Base-by-base conservation (phyloP, 176 grass and related monocot species). In the Dactylis glomerata region DNA sequence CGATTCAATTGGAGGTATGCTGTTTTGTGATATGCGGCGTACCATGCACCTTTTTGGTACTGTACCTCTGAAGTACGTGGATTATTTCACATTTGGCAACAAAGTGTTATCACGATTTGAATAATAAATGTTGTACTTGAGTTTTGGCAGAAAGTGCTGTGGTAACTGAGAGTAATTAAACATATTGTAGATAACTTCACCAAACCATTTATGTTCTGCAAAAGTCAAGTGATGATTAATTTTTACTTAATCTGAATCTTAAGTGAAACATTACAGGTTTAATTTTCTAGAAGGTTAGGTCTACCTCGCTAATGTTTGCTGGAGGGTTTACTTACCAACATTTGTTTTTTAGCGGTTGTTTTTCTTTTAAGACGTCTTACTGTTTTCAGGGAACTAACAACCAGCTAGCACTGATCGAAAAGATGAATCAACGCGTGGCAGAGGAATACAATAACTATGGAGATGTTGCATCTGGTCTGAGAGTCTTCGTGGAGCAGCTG, bases 401-500 rank as follows among this genome's bases (percentile, higher is more conserved):
- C 75, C 93, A 96, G 75, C 86, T 99, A 12, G 26, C 67, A 5
- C 83, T 99, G 10, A 74, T 99, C 23, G 96, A 96, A 54, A 99
- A 94, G 84, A 94, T 99, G 96, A 94, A 96, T 8, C 76, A 76
- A 8, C 87, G 81, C 1, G 91, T 99, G 26, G 63, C 86, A 0
- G 84, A 92, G 65, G 96, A 96, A 45, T 99, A 99, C 86, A 92
- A 44, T 36, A 85, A 50, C n/a, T 91, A 90, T 0, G 91, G 93
- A 73, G 96, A 99, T 51, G 88, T 96, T 49, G 89, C 91, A 8
- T 93, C 96, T 54, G 93, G 96, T 15, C 74, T 99, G 23, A 77
- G 93, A n/a, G 96, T 99, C 24, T 99, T 99, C 37, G 91, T 99
- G 11, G 96, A 99, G 75, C 87, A 96, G 26, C 82, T 99, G 61